Evolutionary conservation across 148 eudicot species (phyloP).

Genomic region (Chenopodium album): DNA sequence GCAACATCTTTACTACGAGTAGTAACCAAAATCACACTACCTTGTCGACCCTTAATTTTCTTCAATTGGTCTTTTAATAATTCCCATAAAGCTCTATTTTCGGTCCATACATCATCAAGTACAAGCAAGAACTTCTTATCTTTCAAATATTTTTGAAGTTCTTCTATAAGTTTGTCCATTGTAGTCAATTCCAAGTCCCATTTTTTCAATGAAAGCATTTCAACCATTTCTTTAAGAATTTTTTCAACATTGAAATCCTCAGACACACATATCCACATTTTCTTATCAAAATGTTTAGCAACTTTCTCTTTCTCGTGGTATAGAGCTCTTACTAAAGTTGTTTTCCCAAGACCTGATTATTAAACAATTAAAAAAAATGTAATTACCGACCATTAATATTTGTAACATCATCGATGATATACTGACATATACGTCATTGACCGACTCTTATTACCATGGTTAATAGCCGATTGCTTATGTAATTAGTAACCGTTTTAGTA

Average conservation of each 20-base stretch:
- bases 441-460: no score
- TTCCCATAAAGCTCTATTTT: not conserved
- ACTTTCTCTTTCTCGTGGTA: constrained; percentile 1
- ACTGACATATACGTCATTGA: no score
- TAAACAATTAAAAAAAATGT: no score
- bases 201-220: not conserved
- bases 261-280: constrained; percentile 12
- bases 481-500: no score
- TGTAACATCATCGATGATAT: no score
- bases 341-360: not conserved
- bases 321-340: constrained; percentile 11
- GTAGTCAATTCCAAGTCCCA: not conserved
- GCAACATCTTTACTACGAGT: constrained; percentile 15
- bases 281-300: not conserved
- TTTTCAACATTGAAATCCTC: not conserved
- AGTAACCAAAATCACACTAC: constrained; percentile 12
- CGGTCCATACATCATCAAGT: constrained; percentile 30
- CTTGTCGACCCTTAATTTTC: not conserved
- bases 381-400: no score
- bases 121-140: not conserved
- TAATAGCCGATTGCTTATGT: no score
- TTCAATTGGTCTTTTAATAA: not conserved
- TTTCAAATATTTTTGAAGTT: not conserved
- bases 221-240: constrained; percentile 15
- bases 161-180: not conserved